A percentile compares a stretch with the other conserved stretches of the same genome.
Evolutionary conservation across 129 eudicot genomes (phyloP).

Genomic region (Escallonia herrerae): DNA sequence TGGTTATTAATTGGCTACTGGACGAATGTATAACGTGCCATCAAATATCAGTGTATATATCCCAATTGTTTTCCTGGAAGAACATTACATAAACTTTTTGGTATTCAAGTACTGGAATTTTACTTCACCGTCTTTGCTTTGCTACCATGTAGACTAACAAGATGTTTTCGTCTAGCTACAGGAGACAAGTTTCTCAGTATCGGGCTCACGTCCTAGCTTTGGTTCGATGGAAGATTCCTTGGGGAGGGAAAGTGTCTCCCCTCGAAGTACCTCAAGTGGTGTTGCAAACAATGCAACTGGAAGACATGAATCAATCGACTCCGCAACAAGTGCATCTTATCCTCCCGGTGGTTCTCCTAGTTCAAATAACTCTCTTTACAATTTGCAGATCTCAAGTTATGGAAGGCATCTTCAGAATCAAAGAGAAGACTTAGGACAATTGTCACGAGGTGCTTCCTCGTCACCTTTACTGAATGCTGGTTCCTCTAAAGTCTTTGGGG

Average conservation of each 20-base stretch:
- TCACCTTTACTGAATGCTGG: slow-evolving; percentile 38
- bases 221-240: slow-evolving; percentile 65
- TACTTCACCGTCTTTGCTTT: not conserved
- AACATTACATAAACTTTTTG: not conserved
- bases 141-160: slow-evolving; percentile 12
- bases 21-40: no score
- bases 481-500: slow-evolving; percentile 27
- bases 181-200: slow-evolving; percentile 57
- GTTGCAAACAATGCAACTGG: slow-evolving; percentile 22
- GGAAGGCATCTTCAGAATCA: slow-evolving; percentile 32
- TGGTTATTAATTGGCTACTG: no score
- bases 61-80: no score
- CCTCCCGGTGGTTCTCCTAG: slow-evolving; percentile 32
- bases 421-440: slow-evolving; percentile 32
- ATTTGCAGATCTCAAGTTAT: slow-evolving; percentile 13
- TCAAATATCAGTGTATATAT: no score
- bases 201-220: slow-evolving; percentile 47
- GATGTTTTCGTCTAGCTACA: slow-evolving; percentile 23
- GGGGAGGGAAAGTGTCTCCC: slow-evolving; percentile 44
- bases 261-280: slow-evolving; percentile 34
- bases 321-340: slow-evolving; percentile 36
- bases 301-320: slow-evolving; percentile 47
- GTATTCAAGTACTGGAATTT: not conserved
- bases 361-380: slow-evolving; percentile 29
- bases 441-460: slow-evolving; percentile 30